Percentiles rank a stretch among this genome's conserved stretches.
Evolutionary conservation across 1,284 basidiomycete genomes (phyloP).

Genomic region (Malassezia vespertilionis): DNA sequence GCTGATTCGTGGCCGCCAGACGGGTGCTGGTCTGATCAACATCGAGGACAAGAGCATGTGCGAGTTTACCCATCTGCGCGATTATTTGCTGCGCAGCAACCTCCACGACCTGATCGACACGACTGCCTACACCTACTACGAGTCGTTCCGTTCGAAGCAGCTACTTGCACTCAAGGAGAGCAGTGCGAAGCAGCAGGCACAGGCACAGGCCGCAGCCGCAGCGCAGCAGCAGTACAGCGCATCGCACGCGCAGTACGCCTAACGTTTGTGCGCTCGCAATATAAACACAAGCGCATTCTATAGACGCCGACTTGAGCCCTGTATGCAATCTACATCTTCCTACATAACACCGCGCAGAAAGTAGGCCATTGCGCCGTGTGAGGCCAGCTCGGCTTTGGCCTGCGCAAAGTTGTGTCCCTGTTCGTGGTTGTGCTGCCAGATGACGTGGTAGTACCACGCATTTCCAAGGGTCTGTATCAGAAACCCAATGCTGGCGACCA

Average conservation of each 20-base stretch:
- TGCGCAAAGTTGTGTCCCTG: conserved; percentile 48
- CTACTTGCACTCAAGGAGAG: conserved; percentile 76
- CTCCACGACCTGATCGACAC: conserved; percentile 97
- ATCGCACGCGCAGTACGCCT: conserved; percentile 16
- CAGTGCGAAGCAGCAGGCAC: conserved; percentile 43
- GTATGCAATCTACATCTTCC: neutral
- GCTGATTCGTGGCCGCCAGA: conserved; percentile 86
- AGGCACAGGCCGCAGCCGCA: conserved; percentile 11
- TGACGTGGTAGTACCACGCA: conserved; percentile 68
- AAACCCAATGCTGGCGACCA: conserved; percentile 76
- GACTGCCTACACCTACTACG: conserved; percentile 96
- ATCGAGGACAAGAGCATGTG: conserved; percentile 85
- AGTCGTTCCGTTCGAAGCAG: conserved; percentile 98
- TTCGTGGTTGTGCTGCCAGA: conserved; percentile 70
- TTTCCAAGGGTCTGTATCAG: conserved; percentile 69
- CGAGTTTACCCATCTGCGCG: conserved; percentile 92
- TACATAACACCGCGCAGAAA: conserved; percentile 50
- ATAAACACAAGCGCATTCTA: too few relatives aligned
- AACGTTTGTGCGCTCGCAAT: neutral
- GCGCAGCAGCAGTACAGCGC: conserved; percentile 16
- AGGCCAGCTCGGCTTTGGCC: conserved; percentile 74
- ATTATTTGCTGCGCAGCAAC: conserved; percentile 82
- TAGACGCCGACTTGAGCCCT: too few relatives aligned
- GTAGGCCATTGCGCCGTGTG: conserved; percentile 74
- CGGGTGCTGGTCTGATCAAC: conserved; percentile 95